These are phyloP conservation scores for Acorus gramineus DNA, from an alignment of 106 monocot genomes.

Conservation along the genomic window DNA sequence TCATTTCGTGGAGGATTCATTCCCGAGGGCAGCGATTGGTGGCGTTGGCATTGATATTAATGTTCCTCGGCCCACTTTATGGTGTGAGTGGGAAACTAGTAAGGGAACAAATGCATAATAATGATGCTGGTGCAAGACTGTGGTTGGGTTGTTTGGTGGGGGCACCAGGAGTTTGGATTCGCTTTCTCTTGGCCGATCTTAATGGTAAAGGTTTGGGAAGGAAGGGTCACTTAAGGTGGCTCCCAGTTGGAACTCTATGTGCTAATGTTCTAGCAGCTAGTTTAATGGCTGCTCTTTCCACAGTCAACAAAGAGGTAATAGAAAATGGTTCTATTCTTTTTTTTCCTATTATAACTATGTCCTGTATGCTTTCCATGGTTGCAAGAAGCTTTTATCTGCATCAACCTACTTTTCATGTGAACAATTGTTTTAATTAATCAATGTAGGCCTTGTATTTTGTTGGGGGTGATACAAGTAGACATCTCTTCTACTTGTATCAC, in stretches of 20 bases:
- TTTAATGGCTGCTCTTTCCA: constrained; percentile 64
- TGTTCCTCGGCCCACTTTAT: constrained; percentile 30
- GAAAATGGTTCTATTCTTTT: too few relatives aligned
- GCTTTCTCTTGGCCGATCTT: constrained; percentile 79
- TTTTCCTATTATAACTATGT: too few relatives aligned
- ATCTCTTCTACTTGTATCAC: too few relatives aligned
- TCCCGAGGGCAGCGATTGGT: constrained; percentile 16
- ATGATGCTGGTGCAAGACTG: constrained; percentile 28
- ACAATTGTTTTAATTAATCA: too few relatives aligned
- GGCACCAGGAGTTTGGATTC: constrained; percentile 72
- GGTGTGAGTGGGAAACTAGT: constrained; percentile 36
- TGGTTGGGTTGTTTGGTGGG: constrained; percentile 78
- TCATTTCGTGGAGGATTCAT: constrained; percentile 31
- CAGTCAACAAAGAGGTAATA: constrained; percentile 47
- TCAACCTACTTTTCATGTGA: too few relatives aligned
- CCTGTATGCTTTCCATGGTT: too few relatives aligned
- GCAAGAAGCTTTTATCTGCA: too few relatives aligned
- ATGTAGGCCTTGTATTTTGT: too few relatives aligned
- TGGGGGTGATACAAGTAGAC: too few relatives aligned
- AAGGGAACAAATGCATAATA: constrained; percentile 14
- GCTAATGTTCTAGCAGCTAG: constrained; percentile 79
- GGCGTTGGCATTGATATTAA: constrained; percentile 23
- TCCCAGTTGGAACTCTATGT: constrained; percentile 67
- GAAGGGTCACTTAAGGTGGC: constrained; percentile 45
- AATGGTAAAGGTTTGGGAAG: constrained; percentile 76